phyloP scores from a whole-genome alignment of 768 basidiomycete species.

The Obba rivulosa region DNA sequence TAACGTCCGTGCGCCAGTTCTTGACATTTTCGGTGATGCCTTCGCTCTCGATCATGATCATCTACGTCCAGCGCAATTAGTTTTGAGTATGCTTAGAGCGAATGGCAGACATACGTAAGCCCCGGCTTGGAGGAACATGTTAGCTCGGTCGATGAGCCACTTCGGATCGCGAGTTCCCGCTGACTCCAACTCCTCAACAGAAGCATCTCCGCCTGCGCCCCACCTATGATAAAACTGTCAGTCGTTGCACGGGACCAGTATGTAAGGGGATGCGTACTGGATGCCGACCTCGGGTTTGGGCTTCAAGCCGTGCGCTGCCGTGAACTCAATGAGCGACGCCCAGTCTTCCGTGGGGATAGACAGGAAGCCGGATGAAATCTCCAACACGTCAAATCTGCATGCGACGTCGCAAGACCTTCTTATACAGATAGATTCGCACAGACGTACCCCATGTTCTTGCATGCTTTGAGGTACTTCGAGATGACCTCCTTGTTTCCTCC shows the following conservation, averaged over 20 bases:
- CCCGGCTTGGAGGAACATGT: conserved; percentile 35
- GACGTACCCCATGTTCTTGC: conserved; percentile 32
- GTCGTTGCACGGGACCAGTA: not conserved
- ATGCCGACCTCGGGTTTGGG: conserved; percentile 43
- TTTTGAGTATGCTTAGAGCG: not conserved
- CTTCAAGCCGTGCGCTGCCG: conserved; percentile 33
- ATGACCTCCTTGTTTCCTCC: conserved; percentile 27
- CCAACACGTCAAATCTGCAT: conserved; percentile 38
- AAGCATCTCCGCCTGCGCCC: conserved; percentile 40
- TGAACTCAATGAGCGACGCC: conserved; percentile 34
- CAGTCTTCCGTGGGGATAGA: conserved; percentile 42
- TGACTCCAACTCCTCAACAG: conserved; percentile 32
- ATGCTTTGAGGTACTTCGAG: conserved; percentile 30
- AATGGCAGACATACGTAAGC: conserved; percentile 20
- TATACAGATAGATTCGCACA: not conserved
- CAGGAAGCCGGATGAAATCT: conserved; percentile 40
- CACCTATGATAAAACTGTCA: conserved; percentile 15
- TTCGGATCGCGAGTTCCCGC: conserved; percentile 35
- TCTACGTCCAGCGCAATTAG: conserved; percentile 16
- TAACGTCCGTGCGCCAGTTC: conserved; percentile 37
- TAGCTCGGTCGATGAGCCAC: conserved; percentile 37
- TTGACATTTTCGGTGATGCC: conserved; percentile 43
- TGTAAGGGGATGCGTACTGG: conserved; percentile 16
- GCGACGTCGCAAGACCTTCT: not conserved
- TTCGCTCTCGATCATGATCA: conserved; percentile 44